Base-by-base conservation (phyloP, 768 basidiomycete genomes). In the Russula sp. region DNA sequence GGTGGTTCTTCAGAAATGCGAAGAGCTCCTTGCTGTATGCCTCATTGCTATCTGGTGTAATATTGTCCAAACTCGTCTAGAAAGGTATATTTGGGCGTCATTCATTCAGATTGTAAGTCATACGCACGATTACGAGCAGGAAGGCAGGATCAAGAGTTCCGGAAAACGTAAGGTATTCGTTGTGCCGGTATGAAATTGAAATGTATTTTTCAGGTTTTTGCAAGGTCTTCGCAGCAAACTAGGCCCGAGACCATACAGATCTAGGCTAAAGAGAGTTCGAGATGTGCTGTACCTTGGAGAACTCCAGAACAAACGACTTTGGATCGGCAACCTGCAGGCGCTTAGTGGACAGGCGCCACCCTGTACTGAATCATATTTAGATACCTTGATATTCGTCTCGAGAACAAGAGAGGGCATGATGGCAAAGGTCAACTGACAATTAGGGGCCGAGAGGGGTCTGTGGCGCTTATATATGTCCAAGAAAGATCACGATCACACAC, bases 91-190 rank as follows among this genome's bases (percentile, higher is more conserved):
- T 5, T 20, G 22, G 26, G 55, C 30, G 49, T 24, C 32, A 56
- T 28, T 50, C 30, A 11, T 49, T 42, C 38, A 24, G 52, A 8
- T 44, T 38, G 22, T 32, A 36, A 36, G 42, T 44, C 38, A 67
- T 53, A 77, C 87, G 59, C 64, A 90, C 89, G 63, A 87, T 75
- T 52, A 72, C 74, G 59, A 90, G 74, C 56, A 81, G 75, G 73
- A 87, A 82, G 4, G 87, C 84, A 22, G 88, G 88, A 18, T 88
- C 87, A 59, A 87, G 81, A 5, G 82, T 81, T 16, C 87, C 88
- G 22, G 67, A 77, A 69, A 84, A 89, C 3, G 84, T 79, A 64
- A 89, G 78, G 40, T 76, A 78, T 59, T 88, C 84, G 67, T 85
- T 84, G 76, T 85, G 79, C 13, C 72, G 77, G 68, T 84, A 79